These are phyloP conservation scores for Sporothrix protearum DNA, from an alignment of 2,329 filamentous ascomycete genomes.

Conservation along the genomic window DNA sequence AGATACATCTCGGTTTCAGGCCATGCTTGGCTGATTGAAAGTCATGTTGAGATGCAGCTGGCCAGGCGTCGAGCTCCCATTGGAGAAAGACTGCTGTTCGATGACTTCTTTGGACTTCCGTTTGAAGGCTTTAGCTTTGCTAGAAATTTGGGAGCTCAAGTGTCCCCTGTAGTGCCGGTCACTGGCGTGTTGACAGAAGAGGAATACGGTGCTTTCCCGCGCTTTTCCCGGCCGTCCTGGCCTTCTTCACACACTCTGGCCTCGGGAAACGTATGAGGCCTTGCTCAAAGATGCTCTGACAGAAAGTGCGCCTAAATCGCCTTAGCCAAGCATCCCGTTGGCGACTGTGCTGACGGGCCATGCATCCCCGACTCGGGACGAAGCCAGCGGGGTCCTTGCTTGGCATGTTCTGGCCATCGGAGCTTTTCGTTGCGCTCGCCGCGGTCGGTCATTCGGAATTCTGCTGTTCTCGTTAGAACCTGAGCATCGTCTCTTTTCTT, in stretches of 20 bases:
- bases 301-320: neutral
- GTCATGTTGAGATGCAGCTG: neutral
- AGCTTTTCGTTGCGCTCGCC: neutral
- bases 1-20: neutral
- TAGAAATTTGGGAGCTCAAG: neutral
- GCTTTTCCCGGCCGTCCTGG: neutral
- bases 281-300: neutral
- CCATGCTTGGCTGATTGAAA: neutral
- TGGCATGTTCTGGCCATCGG: conserved; percentile 3
- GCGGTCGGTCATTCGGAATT: neutral
- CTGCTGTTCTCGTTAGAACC: conserved; percentile 5
- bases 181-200: neutral
- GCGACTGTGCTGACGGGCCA: neutral
- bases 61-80: neutral
- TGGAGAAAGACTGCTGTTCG: neutral
- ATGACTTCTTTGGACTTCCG: neutral
- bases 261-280: neutral
- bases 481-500: neutral
- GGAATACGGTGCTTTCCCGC: neutral
- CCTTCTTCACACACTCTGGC: neutral
- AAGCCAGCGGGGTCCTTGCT: conserved; percentile 7
- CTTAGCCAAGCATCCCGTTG: neutral
- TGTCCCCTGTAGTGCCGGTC: neutral
- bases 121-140: neutral
- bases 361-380: conserved; percentile 4